Base-by-base conservation (phyloP, 352 stramenopile genomes). In the Phytophthora cryptogea region DNA sequence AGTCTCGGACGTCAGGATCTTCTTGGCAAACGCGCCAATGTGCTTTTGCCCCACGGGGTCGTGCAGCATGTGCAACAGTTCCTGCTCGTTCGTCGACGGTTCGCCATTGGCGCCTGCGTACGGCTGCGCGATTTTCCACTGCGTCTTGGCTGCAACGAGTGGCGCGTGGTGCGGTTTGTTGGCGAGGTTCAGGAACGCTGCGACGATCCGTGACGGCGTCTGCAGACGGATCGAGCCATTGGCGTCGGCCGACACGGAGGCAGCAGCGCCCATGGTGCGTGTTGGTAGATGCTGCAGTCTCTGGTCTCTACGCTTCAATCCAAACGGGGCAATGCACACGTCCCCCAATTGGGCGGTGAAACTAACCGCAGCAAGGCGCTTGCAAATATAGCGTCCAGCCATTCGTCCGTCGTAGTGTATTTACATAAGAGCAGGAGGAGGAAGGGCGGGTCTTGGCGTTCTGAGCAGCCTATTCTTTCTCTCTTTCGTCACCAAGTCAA, bases 41-140 rank as follows among this genome's bases (percentile, higher is more conserved):
- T 94, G 83, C 48, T 92, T 92, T 48, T 92, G 83, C 0, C 85
- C 83, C 26, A 94, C 76, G 2, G 85, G 85, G 45, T 92, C 86
- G 45, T 92, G 76, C 37, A 94, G 68, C 59, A 92, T 73, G 13
- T 76, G 62, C 27, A 82, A 66, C 42, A 94, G 59, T 52, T 94
- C 85, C 49, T 90, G 76, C 30, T 91, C 83, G 39, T 84, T 78
- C 8, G 75, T 83, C 2, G 73, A 81, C n/a, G 67, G 54, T 46
- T 88, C 78, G 14, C 60, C 55, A 11, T 73, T 66, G 3, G 63
- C 76, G 16, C 73, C 74, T 6, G 68, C 60, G 47, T 83, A 86
- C 7, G 69, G 77, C 13, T 80, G 75, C 1, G 77, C 61, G 44
- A 92, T 89, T 50, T 83, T 76, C 83, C 83, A 92, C 64, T 92